Conservation (phyloP, 2,329 filamentous ascomycete species). For the Lachnellula willkommii region DNA sequence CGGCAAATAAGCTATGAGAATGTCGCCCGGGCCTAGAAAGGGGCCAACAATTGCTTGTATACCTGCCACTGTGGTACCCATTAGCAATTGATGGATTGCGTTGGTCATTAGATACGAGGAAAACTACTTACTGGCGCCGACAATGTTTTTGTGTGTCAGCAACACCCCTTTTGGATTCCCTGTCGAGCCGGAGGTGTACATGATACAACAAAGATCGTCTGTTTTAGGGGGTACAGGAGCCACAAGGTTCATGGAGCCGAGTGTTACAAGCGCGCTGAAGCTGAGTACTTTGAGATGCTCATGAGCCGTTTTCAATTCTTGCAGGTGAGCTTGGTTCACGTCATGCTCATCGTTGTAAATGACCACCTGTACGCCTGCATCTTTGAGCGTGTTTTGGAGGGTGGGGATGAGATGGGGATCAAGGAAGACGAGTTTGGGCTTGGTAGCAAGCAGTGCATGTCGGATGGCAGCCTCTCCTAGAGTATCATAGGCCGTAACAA, state of each 20-base stretch:
- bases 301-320: constrained; percentile 51
- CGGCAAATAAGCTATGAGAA: constrained; percentile 83
- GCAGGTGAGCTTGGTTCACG: constrained; percentile 43
- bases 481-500: constrained; percentile 93
- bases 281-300: constrained; percentile 48
- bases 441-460: constrained; percentile 79
- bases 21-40: constrained; percentile 71
- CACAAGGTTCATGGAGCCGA: constrained; percentile 55
- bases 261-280: constrained; percentile 49
- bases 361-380: constrained; percentile 52
- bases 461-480: constrained; percentile 78
- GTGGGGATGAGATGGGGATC: constrained; percentile 72
- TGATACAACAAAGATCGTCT: constrained; percentile 76
- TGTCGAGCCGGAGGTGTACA: constrained; percentile 86
- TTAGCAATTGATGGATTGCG: constrained; percentile 34
- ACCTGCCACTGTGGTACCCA: constrained; percentile 59
- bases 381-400: constrained; percentile 50
- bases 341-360: constrained; percentile 58
- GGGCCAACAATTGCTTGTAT: constrained; percentile 72
- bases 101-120: constrained; percentile 52
- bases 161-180: constrained; percentile 86
- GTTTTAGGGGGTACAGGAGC: constrained; percentile 67
- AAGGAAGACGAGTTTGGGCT: constrained; percentile 76
- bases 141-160: constrained; percentile 74
- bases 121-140: constrained; percentile 66